Conservation (phyloP, 108 stramenopile genomes). For the Cyclotella distinguenda region DNA sequence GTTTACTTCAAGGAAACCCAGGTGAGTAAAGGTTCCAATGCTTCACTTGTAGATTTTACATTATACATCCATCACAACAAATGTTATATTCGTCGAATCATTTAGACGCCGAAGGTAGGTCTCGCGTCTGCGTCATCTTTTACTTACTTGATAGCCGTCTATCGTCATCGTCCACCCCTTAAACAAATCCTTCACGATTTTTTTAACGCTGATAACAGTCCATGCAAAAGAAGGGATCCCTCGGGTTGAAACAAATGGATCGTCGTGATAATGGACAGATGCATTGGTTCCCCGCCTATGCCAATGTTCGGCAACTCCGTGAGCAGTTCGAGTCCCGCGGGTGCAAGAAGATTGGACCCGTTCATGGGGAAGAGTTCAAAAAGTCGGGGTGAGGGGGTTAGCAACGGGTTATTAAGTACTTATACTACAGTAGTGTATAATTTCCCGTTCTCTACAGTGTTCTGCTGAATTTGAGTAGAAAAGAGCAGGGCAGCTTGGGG, state of each 20-base stretch:
- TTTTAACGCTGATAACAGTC: conserved; percentile 9
- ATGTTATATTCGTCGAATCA: no score
- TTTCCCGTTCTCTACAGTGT: not conserved
- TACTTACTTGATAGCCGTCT: not conserved
- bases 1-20: conserved; percentile 56
- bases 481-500: no score
- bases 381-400: conserved; percentile 11
- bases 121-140: no score
- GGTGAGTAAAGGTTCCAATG: not conserved
- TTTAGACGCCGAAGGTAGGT: conserved; percentile 39
- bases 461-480: no score
- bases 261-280: conserved; percentile 45
- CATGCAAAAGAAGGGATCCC: conserved; percentile 48
- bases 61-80: not conserved
- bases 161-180: not conserved
- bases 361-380: conserved; percentile 43
- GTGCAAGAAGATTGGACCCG: conserved; percentile 42
- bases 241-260: conserved; percentile 45
- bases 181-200: not conserved
- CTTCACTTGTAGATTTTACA: not conserved
- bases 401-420: no score
- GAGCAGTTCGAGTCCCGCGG: conserved; percentile 45
- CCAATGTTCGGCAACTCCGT: conserved; percentile 44
- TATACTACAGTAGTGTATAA: no score
- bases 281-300: conserved; percentile 47